A percentile compares a stretch with the other conserved stretches of the same genome.
Conservation (phyloP, 257 asterid species). For the Craterostigma plantagineum region DNA sequence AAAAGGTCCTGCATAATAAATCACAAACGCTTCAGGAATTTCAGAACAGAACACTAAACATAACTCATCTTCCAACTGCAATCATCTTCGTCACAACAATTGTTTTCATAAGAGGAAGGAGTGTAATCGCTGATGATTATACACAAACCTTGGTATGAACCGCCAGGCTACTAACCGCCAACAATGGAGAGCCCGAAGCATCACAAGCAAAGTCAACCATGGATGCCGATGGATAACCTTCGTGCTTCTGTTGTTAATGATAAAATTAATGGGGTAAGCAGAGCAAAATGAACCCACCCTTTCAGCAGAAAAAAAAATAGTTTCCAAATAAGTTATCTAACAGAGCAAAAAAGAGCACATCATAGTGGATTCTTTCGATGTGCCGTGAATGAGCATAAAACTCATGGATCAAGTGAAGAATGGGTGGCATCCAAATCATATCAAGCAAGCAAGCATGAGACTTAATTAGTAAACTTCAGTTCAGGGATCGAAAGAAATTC, state of each 20-base stretch:
- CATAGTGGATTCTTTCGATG: no score
- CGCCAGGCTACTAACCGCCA: slow-evolving; percentile 76
- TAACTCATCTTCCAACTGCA: neutral
- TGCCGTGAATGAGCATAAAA: no score
- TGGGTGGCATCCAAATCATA: neutral
- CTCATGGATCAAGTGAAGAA: no score
- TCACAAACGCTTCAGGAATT: neutral
- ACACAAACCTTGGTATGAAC: slow-evolving; percentile 65
- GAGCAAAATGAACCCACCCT: neutral
- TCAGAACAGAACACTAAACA: neutral
- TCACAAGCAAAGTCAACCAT: slow-evolving; percentile 94
- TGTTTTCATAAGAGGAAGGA: no score
- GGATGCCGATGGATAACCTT: slow-evolving; percentile 94
- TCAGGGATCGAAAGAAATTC: neutral
- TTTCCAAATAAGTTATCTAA: neutral
- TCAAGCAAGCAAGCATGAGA: neutral
- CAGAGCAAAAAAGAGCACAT: no score
- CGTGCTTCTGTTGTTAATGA: slow-evolving; percentile 35
- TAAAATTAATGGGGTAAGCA: no score
- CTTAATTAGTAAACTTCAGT: neutral
- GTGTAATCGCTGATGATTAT: no score
- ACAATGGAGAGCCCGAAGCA: slow-evolving; percentile 72
- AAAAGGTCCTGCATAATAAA: slow-evolving; percentile 57
- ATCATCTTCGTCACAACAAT: neutral
- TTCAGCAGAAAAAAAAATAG: neutral